Evolutionary conservation across 768 basidiomycete species (phyloP).

Genomic region (Boletus rubroflammeus): DNA sequence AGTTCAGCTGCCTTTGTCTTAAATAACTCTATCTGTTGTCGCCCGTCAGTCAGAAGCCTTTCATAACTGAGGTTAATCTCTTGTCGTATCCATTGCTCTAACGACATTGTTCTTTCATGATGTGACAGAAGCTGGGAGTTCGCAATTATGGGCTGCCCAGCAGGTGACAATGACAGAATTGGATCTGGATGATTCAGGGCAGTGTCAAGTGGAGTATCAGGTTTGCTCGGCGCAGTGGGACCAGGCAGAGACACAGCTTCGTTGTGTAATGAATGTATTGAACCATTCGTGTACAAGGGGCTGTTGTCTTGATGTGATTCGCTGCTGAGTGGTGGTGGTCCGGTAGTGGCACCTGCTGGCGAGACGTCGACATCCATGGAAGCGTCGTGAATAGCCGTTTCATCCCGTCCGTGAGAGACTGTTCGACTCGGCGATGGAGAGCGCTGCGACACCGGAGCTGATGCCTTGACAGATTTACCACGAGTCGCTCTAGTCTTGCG

Average conservation of each 20-base stretch:
- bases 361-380: neutral
- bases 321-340: neutral
- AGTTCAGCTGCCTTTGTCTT: slow-evolving; percentile 41
- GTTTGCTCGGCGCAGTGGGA: neutral
- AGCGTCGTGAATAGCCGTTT: neutral
- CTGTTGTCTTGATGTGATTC: neutral
- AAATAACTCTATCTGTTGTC: slow-evolving; percentile 47
- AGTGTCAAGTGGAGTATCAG: neutral
- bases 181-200: slow-evolving; percentile 1
- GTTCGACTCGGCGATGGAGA: slow-evolving; percentile 12
- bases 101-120: slow-evolving; percentile 70
- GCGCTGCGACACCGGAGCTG: slow-evolving; percentile 11
- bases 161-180: slow-evolving; percentile 13
- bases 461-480: slow-evolving; percentile 18
- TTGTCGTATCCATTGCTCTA: slow-evolving; percentile 79
- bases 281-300: neutral
- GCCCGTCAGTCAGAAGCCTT: slow-evolving; percentile 51
- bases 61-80: slow-evolving; percentile 71
- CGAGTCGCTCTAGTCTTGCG: slow-evolving; percentile 23
- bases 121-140: slow-evolving; percentile 21
- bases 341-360: neutral
- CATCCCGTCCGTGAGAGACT: neutral
- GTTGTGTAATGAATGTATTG: neutral
- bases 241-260: neutral
- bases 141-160: slow-evolving; percentile 10